Percentiles rank a stretch among this genome's conserved stretches.
These are phyloP conservation scores for Taphrina wiesneri DNA, from an alignment of 1,139 yeast genomes.

Conservation along the genomic window DNA sequence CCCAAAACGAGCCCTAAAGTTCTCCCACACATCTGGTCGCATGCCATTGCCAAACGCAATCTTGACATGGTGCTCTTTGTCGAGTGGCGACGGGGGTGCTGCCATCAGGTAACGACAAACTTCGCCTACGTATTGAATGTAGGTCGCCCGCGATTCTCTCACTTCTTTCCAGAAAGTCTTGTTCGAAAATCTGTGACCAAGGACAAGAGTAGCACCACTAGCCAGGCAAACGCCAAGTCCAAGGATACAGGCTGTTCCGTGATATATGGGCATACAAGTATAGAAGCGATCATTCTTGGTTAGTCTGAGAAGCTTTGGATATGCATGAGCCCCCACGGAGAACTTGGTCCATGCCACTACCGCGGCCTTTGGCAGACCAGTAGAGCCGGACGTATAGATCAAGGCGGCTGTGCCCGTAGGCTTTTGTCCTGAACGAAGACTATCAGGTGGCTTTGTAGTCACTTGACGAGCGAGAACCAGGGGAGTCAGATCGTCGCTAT, in stretches of 20 bases:
- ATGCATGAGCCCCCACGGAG: conserved; percentile 64
- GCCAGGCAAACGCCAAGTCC: conserved; percentile 49
- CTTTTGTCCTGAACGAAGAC: conserved; percentile 41
- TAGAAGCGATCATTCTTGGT: conserved; percentile 60
- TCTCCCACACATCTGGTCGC: conserved; percentile 84
- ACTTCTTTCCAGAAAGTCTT: conserved; percentile 91
- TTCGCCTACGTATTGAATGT: conserved; percentile 92
- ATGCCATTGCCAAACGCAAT: conserved; percentile 92
- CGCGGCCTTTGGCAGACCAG: conserved; percentile 94
- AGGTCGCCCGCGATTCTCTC: conserved; percentile 67
- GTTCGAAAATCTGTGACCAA: conserved; percentile 81
- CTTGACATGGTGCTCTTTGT: conserved; percentile 61
- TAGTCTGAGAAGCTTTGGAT: conserved; percentile 71
- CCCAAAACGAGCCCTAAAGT: conserved; percentile 73
- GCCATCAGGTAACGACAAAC: conserved; percentile 78
- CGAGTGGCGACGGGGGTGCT: conserved; percentile 68
- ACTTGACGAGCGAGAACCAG: neutral
- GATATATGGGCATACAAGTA: conserved; percentile 95
- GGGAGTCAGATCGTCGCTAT: neutral
- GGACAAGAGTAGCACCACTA: conserved; percentile 71
- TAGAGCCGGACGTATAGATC: conserved; percentile 91
- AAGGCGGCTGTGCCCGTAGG: conserved; percentile 61
- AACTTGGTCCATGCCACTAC: conserved; percentile 85
- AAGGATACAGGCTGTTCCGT: conserved; percentile 78
- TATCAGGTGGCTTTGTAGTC: conserved; percentile 42